Percentiles rank a stretch among this genome's conserved stretches.
phyloP scores from a whole-genome alignment of 2,329 filamentous ascomycete species.

The Cytospora piceae region DNA sequence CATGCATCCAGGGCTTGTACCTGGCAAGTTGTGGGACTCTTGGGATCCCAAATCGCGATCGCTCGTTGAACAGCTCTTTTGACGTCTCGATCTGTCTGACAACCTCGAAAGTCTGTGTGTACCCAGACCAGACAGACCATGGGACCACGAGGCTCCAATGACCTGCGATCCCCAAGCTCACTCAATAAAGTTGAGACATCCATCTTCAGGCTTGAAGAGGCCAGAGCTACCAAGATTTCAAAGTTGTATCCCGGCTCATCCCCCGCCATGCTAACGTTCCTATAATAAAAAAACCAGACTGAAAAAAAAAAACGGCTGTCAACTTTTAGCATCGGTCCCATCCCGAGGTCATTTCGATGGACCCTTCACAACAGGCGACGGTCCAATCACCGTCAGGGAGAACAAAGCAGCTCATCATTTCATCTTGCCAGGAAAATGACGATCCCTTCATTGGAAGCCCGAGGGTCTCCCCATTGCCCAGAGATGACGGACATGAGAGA shows the following conservation, averaged over 20 bases:
- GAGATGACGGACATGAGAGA: not conserved
- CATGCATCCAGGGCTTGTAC: not conserved
- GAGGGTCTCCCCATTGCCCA: not conserved
- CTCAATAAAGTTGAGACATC: not conserved
- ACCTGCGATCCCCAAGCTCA: not conserved
- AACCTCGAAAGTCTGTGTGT: not conserved
- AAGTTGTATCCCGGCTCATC: slow-evolving; percentile 24
- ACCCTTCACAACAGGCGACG: not conserved
- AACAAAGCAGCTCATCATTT: not conserved
- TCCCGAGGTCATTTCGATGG: not conserved
- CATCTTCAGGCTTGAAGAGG: not conserved
- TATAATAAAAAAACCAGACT: not conserved
- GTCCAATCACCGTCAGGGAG: not conserved
- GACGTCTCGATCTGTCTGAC: not conserved
- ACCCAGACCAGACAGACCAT: too few species aligned
- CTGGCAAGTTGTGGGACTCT: not conserved
- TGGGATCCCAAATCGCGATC: slow-evolving; percentile 7
- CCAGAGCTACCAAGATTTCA: slow-evolving; percentile 24
- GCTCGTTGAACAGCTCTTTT: not conserved
- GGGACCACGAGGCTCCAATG: not conserved
- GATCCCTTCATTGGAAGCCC: not conserved
- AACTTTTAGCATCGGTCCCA: not conserved
- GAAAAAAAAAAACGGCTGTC: slow-evolving; percentile 11
- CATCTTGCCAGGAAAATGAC: not conserved
- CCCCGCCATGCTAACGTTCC: slow-evolving; percentile 12